Conservation (phyloP, 2,329 filamentous ascomycete species). For the Ceratocystis colombiana region DNA sequence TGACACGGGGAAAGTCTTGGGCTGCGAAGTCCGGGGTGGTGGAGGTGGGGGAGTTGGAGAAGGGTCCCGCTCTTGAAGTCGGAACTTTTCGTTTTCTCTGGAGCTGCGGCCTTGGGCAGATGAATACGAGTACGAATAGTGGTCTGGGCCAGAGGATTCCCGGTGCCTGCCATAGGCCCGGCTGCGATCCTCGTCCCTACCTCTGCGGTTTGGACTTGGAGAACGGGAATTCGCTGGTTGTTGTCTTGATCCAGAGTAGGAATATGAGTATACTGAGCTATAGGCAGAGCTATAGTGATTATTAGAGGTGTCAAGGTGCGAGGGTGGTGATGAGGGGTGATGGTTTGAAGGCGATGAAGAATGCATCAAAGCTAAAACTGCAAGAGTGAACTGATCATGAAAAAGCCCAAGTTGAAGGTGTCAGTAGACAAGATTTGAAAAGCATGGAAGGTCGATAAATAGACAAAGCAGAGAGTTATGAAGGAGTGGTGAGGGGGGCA, state of each 20-base stretch:
- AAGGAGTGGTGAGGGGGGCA: background rate
- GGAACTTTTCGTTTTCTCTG: constrained; percentile 2
- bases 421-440: background rate
- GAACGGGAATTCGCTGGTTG: background rate
- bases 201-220: background rate
- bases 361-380: constrained; percentile 16
- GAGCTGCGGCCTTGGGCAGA: background rate
- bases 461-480: background rate
- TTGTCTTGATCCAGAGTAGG: background rate
- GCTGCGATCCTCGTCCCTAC: constrained; percentile 4
- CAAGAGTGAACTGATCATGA: constrained; percentile 12
- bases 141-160: background rate
- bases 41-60: constrained; percentile 12
- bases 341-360: constrained; percentile 20
- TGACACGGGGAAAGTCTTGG: constrained; percentile 23
- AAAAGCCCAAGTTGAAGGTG: constrained; percentile 4
- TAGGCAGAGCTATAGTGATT: constrained; percentile 16
- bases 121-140: constrained; percentile 5
- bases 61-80: background rate
- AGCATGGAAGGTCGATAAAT: background rate
- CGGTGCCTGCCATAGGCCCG: background rate
- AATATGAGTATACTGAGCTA: constrained; percentile 15
- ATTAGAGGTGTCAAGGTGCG: constrained; percentile 19
- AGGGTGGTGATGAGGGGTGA: constrained; percentile 16
- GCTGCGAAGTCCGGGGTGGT: constrained; percentile 10